A percentile compares a stretch with the other conserved stretches of the same genome.
Evolutionary conservation across 2,329 filamentous ascomycete genomes (phyloP).

Genomic region (Colletotrichum aenigma): DNA sequence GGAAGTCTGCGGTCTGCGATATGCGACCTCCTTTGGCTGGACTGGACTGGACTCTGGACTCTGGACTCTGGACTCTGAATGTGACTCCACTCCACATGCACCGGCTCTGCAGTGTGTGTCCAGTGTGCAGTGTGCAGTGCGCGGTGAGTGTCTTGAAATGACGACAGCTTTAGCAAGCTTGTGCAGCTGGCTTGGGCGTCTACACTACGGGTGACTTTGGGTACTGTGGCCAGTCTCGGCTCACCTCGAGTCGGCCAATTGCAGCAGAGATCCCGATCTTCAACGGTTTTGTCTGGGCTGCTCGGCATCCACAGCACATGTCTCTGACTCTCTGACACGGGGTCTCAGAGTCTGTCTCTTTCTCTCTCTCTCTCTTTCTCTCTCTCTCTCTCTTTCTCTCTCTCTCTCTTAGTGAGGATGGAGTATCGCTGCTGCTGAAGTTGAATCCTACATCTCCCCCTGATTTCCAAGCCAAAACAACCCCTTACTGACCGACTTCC

Average conservation of each 20-base stretch:
- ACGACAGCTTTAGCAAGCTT: conserved; percentile 1
- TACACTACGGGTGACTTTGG: not conserved
- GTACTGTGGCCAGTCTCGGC: not conserved
- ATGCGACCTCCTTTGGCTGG: not conserved
- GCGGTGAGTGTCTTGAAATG: conserved; percentile 15
- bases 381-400: not conserved
- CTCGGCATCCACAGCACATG: not conserved
- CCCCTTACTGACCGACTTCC: not conserved
- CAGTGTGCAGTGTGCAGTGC: not conserved
- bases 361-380: not conserved
- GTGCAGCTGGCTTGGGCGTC: not conserved
- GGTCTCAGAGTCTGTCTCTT: not conserved
- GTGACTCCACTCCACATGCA: not conserved
- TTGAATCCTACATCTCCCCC: not conserved
- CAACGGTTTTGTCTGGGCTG: not conserved
- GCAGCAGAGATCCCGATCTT: not conserved
- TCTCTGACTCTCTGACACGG: not conserved
- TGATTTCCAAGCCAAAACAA: not conserved
- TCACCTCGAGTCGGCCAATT: not conserved
- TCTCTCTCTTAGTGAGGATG: not conserved
- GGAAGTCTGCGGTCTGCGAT: not conserved
- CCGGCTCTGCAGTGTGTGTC: not conserved
- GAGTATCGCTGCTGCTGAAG: not conserved
- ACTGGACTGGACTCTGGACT: not conserved
- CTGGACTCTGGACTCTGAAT: not conserved